Base-by-base conservation (phyloP, 2,329 filamentous ascomycete species). In the Botrytis hyacinthi region DNA sequence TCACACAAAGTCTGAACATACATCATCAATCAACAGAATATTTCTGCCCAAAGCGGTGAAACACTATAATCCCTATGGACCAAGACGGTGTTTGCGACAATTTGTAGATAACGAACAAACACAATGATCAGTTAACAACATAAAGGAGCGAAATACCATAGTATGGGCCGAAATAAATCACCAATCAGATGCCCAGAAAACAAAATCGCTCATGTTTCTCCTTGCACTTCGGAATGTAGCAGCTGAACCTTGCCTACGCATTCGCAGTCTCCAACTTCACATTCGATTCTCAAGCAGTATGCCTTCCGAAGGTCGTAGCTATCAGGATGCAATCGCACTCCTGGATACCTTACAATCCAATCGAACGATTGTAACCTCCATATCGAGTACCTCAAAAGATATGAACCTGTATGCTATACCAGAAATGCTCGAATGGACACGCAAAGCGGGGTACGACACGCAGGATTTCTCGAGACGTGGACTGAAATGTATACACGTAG, bases 401-500 rank as follows among this genome's bases (percentile, higher is more conserved):
- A 76, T 76, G 72, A 81, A 81, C 42, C 54, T 71, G 14, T 37
- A 69, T 70, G 79, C 80, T 18, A 81, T 81, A 9, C 80, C 80
- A 16, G 80, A 81, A 71, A 81, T 81, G 80, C 72, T 81, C 10
- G 76, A 77, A 59, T 81, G 79, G 80, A 73, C 78, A 22, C 76
- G 76, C 37, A 78, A 75, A 70, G 80, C 79, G 20, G 80, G 79
- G 22, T 80, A 79, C 57, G 65, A 74, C 42, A 67, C 74, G 1
- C 62, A 59, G 1, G 78, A 80, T 44, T 75, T 80, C 35, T 68
- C 75, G 12, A 76, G 73, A 26, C 73, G 63, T 16, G 78, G 78
- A 14, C 35, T 80, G 59, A 79, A 73, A 60, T 79, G 87, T 77
- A 89, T 98, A 75, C 95, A 98, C 81, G 90, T 98, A 63, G 93